Evolutionary conservation across 805 yeast genomes (phyloP).

Genomic region (Debaryomyces tyrocola): DNA sequence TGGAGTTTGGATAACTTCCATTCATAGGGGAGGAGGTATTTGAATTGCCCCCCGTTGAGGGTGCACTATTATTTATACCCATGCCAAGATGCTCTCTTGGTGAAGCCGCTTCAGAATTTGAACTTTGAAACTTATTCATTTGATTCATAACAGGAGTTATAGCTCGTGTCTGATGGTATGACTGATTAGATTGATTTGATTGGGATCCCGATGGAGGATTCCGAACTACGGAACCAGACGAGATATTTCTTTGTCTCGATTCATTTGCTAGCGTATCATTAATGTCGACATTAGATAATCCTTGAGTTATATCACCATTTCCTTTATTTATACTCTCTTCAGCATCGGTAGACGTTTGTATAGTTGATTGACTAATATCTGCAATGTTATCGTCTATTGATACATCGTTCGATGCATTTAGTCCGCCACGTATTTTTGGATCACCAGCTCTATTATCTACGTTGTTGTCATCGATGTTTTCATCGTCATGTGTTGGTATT

Average conservation of each 20-base stretch:
- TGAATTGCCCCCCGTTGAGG: conserved; percentile 12
- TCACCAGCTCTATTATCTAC: not conserved
- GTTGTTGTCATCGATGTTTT: conserved; percentile 27
- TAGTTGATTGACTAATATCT: not conserved
- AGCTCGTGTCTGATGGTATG: conserved; percentile 8
- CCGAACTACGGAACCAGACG: conserved; percentile 23
- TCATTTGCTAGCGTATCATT: not conserved
- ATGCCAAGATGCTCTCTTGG: conserved; percentile 26
- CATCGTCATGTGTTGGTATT: conserved; percentile 33
- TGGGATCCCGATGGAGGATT: conserved; percentile 20
- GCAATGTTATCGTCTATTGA: not conserved
- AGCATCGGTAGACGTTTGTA: not conserved
- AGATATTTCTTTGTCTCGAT: conserved; percentile 9
- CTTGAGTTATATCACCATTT: not conserved
- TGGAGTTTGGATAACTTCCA: conserved; percentile 4
- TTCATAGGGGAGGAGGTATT: conserved; percentile 14
- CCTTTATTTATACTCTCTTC: not conserved
- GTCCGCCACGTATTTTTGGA: not conserved
- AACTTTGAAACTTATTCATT: conserved; percentile 1
- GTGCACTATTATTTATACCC: conserved; percentile 8
- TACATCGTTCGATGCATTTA: not conserved
- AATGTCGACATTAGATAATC: not conserved
- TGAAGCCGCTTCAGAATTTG: conserved; percentile 16
- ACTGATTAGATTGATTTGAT: conserved; percentile 6
- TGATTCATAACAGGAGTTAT: conserved; percentile 7